Evolutionary conservation across 805 yeast genomes (phyloP), one percentile per base, ranked within the genome.

Genomic region (Metschnikowia hibisci): DNA sequence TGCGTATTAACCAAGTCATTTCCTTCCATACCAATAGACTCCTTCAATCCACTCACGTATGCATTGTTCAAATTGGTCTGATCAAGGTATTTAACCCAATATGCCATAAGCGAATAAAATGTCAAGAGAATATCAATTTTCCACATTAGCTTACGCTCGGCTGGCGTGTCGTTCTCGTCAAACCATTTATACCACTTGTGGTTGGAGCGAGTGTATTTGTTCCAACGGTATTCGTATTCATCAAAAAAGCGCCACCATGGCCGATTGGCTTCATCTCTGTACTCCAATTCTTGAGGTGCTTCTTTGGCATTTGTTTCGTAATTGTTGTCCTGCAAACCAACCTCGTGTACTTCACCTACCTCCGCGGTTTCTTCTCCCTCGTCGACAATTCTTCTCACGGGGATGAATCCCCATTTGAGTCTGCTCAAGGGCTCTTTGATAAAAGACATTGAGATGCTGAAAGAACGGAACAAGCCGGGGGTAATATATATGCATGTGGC

Each of bases 201-300:
- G 32, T 35, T 41, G 18, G 39, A 36, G 4, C 58, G 43, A 13
- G 50, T 52, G 12, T 43, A 28, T 32, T 47, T 50, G 28, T 54
- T 55, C 31, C 44, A 35, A 15, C 66, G 43, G 46, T 63, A 61
- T 42, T 63, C 66, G 42, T 56, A 63, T 46, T 63, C 66, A 44
- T 63, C 66, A 47, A 75, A 76, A 45, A 62, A 74, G 23, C 66
- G 67, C 64, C 65, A 73, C 77, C 80, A 76, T 28, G 70, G 66
- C 38, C 80, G 64, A 47, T 71, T 55, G 7, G 78, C 78, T 55
- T 76, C 81, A 53, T 77, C 81, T 48, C 81, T 61, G 53, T 69
- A 72, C 52, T 76, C 80, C 32, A 55, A 34, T 16, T 40, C 18
- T n/a, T 25, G 43, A 14, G 41, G 18, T 2, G 28, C 39, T 10